Conservation (phyloP, 805 yeast genomes). For the Suhomyces xylopsoci region DNA sequence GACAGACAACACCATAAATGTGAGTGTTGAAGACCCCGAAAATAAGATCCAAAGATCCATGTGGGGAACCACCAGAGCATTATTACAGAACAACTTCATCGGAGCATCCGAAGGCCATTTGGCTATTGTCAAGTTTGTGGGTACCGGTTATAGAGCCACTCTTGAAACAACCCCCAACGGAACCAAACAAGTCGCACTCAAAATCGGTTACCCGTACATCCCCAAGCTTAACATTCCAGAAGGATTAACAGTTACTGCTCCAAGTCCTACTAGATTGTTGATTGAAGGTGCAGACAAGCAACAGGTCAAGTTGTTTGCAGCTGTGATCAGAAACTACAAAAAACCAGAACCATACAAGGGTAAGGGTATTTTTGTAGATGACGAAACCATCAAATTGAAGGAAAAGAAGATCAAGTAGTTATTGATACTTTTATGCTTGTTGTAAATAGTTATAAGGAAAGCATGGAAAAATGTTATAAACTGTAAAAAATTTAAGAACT, state of each 20-base stretch:
- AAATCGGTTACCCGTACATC: slow-evolving; percentile 83
- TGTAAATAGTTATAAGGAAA: not conserved
- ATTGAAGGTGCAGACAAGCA: slow-evolving; percentile 88
- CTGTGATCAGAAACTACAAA: slow-evolving; percentile 76
- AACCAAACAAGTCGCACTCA: slow-evolving; percentile 61
- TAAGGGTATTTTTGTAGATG: slow-evolving; percentile 90
- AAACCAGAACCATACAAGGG: slow-evolving; percentile 99
- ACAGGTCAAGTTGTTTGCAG: slow-evolving; percentile 84
- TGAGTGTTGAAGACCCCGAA: slow-evolving; percentile 55
- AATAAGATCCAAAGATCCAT: slow-evolving; percentile 73
- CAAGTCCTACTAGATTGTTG: slow-evolving; percentile 81
- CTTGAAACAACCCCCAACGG: slow-evolving; percentile 54
- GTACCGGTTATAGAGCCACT: slow-evolving; percentile 94
- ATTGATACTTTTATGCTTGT: not conserved
- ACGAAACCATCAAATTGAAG: slow-evolving; percentile 87
- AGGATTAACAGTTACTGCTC: slow-evolving; percentile 69
- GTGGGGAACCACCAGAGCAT: slow-evolving; percentile 93
- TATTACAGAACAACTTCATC: slow-evolving; percentile 68
- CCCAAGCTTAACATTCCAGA: slow-evolving; percentile 77
- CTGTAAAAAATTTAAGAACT: not conserved
- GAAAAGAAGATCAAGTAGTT: slow-evolving; percentile 85
- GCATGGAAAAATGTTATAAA: not conserved
- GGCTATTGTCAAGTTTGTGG: slow-evolving; percentile 82
- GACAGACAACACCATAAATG: slow-evolving; percentile 38
- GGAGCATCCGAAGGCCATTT: slow-evolving; percentile 95